Percentiles rank a stretch among this genome's conserved stretches.
Conservation (phyloP, 345 rosid species). For the Orychophragmus violaceus region DNA sequence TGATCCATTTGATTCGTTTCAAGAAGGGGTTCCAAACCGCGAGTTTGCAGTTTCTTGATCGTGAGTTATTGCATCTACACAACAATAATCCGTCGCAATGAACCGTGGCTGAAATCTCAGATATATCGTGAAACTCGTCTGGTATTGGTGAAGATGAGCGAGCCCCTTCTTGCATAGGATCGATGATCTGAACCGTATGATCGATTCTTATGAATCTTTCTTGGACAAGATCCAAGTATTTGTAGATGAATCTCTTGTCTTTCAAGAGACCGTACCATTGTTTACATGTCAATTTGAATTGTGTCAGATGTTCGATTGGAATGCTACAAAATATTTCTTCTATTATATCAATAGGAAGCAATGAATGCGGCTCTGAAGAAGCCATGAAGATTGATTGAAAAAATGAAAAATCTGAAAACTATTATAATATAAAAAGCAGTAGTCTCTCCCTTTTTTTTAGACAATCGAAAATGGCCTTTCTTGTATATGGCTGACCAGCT, state of each 20-base stretch:
- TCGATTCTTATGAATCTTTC: conserved; percentile 26
- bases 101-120: conserved; percentile 4
- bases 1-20: conserved; percentile 17
- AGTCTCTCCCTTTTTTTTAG: no score
- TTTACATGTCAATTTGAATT: conserved; percentile 18
- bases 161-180: conserved; percentile 4
- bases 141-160: conserved; percentile 21
- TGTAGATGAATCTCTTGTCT: conserved; percentile 26
- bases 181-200: conserved; percentile 4
- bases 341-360: conserved; percentile 23
- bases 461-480: not conserved
- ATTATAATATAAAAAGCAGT: not conserved
- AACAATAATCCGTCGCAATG: conserved; percentile 25
- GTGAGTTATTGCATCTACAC: conserved; percentile 9
- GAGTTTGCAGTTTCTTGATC: conserved; percentile 17
- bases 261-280: conserved; percentile 19
- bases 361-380: conserved; percentile 9
- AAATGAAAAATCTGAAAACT: not conserved
- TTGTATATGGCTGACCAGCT: not conserved
- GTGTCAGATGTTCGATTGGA: conserved; percentile 19
- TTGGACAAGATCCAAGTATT: conserved; percentile 18
- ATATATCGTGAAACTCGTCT: not conserved
- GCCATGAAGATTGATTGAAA: conserved; percentile 5
- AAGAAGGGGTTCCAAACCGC: conserved; percentile 26
- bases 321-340: conserved; percentile 14